A percentile compares a stretch with the other conserved stretches of the same genome.
phyloP scores from a whole-genome alignment of 352 stramenopile genomes.

The Hyaloperonospora arabidopsidis region DNA sequence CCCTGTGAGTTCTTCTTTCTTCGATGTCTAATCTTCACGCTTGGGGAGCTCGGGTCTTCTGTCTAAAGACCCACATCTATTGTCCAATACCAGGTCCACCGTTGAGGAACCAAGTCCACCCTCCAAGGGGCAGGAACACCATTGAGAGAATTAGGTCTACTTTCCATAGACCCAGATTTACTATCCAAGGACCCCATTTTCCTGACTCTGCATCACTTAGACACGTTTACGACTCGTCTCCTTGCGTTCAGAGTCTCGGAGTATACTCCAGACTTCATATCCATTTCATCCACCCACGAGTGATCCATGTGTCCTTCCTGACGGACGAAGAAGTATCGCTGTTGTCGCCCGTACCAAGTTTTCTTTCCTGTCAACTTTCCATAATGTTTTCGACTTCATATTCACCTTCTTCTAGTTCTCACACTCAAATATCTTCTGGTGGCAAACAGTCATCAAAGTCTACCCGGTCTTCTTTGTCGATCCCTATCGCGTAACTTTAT shows the following conservation, averaged over 20 bases:
- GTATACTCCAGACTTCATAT: background rate
- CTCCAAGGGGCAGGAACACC: too few species aligned
- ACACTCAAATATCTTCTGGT: background rate
- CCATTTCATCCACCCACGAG: background rate
- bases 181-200: too few species aligned
- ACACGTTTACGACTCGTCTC: background rate
- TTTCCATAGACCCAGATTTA: too few species aligned
- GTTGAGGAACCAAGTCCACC: too few species aligned
- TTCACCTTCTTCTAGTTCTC: background rate
- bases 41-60: too few species aligned
- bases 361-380: background rate
- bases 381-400: background rate
- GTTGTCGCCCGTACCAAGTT: background rate
- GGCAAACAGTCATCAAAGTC: constrained; percentile 2
- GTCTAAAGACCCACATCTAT: too few species aligned
- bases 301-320: background rate
- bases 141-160: too few species aligned
- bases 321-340: background rate
- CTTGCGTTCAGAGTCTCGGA: background rate
- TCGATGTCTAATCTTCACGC: too few species aligned
- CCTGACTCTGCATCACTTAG: background rate
- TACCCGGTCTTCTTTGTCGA: background rate
- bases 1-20: too few species aligned
- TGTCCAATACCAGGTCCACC: too few species aligned
- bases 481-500: background rate